Conservation (phyloP, 2,329 filamentous ascomycete genomes). For the Gaeumannomyces tritici region DNA sequence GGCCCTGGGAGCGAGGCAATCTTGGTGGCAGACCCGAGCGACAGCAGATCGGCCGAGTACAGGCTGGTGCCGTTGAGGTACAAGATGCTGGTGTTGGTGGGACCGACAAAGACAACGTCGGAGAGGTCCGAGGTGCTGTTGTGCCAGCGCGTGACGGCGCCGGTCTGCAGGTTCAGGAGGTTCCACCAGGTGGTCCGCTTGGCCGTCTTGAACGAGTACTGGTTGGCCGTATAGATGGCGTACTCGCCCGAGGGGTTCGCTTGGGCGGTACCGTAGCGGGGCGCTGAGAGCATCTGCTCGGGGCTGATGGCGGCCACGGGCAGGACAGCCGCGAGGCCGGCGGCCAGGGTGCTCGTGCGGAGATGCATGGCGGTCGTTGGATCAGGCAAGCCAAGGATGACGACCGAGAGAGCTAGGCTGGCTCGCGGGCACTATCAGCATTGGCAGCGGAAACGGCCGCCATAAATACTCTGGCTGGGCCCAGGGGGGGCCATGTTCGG, state of each 20-base stretch:
- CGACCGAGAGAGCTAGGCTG: neutral
- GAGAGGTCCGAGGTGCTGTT: constrained; percentile 34
- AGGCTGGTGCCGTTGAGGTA: constrained; percentile 37
- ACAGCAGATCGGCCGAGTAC: constrained; percentile 24
- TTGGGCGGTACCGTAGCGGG: constrained; percentile 19
- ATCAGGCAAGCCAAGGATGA: neutral
- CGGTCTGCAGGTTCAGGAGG: constrained; percentile 43
- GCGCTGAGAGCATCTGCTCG: constrained; percentile 20
- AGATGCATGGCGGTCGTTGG: neutral
- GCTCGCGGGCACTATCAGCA: neutral
- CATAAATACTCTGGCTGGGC: neutral
- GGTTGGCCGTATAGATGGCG: constrained; percentile 38
- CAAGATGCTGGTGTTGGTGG: constrained; percentile 32
- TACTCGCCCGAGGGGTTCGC: constrained; percentile 26
- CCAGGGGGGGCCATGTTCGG: no score
- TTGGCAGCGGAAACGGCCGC: neutral
- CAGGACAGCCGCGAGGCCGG: neutral
- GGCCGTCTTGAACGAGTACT: constrained; percentile 51
- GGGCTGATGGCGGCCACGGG: constrained; percentile 16
- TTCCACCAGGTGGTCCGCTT: constrained; percentile 36
- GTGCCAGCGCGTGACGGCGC: constrained; percentile 41
- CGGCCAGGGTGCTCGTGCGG: neutral
- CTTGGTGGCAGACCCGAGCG: constrained; percentile 17
- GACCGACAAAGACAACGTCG: constrained; percentile 48
- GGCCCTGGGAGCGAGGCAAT: constrained; percentile 26